These are phyloP conservation scores for Lophiostoma macrostomum DNA, from an alignment of 495 filamentous ascomycete species.

Conservation along the genomic window DNA sequence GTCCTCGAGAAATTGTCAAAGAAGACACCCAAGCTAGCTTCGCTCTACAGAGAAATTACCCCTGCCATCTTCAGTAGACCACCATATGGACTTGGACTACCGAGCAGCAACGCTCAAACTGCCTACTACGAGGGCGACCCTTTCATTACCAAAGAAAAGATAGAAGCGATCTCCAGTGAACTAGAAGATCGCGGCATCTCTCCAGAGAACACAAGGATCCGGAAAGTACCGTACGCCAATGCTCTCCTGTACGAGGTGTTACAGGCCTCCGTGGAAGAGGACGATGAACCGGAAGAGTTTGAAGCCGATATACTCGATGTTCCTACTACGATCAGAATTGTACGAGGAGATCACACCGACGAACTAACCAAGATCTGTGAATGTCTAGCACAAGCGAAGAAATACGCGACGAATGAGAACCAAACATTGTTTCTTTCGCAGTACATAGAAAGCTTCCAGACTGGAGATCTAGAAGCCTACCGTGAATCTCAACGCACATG, in stretches of 20 bases:
- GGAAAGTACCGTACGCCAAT: slow-evolving; percentile 10
- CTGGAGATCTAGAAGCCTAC: slow-evolving; percentile 41
- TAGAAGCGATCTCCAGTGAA: slow-evolving; percentile 18
- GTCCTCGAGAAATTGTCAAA: slow-evolving; percentile 21
- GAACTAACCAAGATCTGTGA: slow-evolving; percentile 31
- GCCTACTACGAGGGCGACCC: slow-evolving; percentile 36
- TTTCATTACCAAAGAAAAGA: slow-evolving; percentile 31
- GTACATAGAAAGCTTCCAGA: slow-evolving; percentile 41
- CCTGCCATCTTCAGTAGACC: slow-evolving; percentile 19
- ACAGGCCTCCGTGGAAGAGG: slow-evolving; percentile 37
- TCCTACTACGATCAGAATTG: slow-evolving; percentile 18
- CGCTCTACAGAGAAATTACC: background rate
- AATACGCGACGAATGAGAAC: slow-evolving; percentile 38
- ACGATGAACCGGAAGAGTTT: background rate
- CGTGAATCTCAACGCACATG: slow-evolving; percentile 43
- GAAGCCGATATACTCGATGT: background rate
- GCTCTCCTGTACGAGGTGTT: slow-evolving; percentile 29
- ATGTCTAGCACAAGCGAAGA: slow-evolving; percentile 27
- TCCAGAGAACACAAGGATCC: slow-evolving; percentile 40
- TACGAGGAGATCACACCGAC: slow-evolving; percentile 35
- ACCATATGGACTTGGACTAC: slow-evolving; percentile 34
- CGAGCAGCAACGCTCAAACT: slow-evolving; percentile 27
- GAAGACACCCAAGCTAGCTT: slow-evolving; percentile 5
- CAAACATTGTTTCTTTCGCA: slow-evolving; percentile 37
- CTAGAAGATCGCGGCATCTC: slow-evolving; percentile 32